phyloP scores from a whole-genome alignment of 768 basidiomycete genomes.

The Cytidiella melzeri region DNA sequence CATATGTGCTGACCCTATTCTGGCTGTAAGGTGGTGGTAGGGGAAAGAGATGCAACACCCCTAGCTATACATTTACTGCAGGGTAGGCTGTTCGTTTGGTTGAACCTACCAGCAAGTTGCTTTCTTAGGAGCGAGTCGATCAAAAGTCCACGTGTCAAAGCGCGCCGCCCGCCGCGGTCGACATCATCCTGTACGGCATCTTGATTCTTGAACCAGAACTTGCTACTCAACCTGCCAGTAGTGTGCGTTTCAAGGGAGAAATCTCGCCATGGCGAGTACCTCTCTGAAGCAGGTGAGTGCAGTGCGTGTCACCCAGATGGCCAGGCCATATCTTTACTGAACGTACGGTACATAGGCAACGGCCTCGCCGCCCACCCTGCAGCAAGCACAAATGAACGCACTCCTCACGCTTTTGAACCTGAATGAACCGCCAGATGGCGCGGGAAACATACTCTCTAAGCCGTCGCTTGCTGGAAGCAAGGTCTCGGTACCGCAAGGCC shows the following conservation, averaged over 20 bases:
- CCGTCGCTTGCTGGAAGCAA: constrained; percentile 37
- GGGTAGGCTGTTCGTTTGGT: no score
- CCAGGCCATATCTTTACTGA: neutral
- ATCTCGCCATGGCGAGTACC: constrained; percentile 35
- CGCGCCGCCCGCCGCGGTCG: no score
- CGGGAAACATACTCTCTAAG: constrained; percentile 23
- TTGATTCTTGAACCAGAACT: no score
- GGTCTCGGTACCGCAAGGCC: constrained; percentile 47
- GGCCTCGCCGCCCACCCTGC: constrained; percentile 55
- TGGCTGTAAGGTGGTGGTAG: no score
- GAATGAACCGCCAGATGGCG: constrained; percentile 51
- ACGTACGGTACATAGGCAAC: constrained; percentile 24
- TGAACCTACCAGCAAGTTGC: no score
- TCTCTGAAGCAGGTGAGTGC: constrained; percentile 38
- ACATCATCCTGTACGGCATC: no score
- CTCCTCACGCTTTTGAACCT: constrained; percentile 84
- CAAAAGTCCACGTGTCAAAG: neutral
- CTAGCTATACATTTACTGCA: no score
- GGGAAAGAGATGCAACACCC: no score
- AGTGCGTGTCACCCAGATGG: neutral
- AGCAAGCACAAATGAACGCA: constrained; percentile 83
- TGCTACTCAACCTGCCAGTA: no score
- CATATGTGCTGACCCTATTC: no score
- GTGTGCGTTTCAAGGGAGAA: neutral
- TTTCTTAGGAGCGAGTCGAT: no score